Evolutionary conservation across 768 basidiomycete genomes (phyloP), one percentile per base, ranked within the genome.

Genomic region (Dioszegia crocea): DNA sequence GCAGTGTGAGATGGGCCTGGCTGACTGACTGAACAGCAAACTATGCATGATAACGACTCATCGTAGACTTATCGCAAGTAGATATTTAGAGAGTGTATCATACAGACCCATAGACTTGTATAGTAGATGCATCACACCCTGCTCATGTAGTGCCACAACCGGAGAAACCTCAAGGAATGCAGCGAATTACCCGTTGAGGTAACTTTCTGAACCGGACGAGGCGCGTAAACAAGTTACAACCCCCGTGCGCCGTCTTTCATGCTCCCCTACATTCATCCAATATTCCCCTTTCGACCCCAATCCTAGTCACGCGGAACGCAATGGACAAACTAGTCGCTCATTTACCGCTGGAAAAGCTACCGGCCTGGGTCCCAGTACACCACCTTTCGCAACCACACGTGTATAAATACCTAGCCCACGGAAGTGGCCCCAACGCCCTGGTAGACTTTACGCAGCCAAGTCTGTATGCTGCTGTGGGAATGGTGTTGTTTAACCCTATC

Each of bases 401-500:
- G 3, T 57, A 59, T 29, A 60, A 63, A n/a, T 68, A 68, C 45
- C 24, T 39, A 27, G 57, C 61, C 2, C 5, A 26, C 3, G 56
- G 56, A 2, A 53, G 57, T 26, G 33, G 8, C 33, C 33, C 33
- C 8, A 10, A 46, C n/a, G 56, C 70, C 6, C 38, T 78, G 27
- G 61, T 94, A 2, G 86, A 94, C 78, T 70, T 82, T 27, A 83
- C 80, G 29, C 83, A 89, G 67, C 71, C 78, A 5, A 88, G 88
- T 21, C 74, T 97, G 39, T 82, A 82, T 68, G 52, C 88, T 17
- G 84, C 84, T 0, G 61, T 91, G n/a, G 77, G 83, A 3, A 76
- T 87, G 59, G 89, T 94, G 48, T 71, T 84, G 1, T 97, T 97
- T 80, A 97, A 97, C 69, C 94, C 94, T 0, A 85, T 86, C 0